Evolutionary conservation across 305 asterid genomes (phyloP).

Genomic region (Fraxinus dipetala): DNA sequence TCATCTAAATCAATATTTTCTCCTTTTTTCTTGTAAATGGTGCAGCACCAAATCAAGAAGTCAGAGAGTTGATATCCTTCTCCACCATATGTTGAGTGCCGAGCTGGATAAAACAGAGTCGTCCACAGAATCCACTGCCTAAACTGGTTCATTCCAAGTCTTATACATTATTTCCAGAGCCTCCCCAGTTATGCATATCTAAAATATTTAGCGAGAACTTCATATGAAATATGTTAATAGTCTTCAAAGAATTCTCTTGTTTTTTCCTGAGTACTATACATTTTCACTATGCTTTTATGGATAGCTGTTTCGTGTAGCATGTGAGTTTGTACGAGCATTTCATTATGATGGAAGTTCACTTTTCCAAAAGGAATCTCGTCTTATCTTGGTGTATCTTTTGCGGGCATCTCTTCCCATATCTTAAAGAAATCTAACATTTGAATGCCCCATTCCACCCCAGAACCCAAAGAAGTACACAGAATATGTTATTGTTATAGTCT

Average conservation of each 20-base stretch:
- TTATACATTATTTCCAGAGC: slow-evolving; percentile 22
- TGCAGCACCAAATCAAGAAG: slow-evolving; percentile 72
- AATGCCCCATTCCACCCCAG: neutral
- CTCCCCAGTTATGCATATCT: neutral
- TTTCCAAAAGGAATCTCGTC: neutral
- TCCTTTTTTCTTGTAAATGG: neutral
- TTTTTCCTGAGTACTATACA: neutral
- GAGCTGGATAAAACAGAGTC: slow-evolving; percentile 51
- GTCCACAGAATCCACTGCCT: slow-evolving; percentile 34
- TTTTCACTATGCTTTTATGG: neutral
- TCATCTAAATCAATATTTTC: slow-evolving; percentile 16
- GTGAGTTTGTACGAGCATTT: neutral
- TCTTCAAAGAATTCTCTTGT: neutral
- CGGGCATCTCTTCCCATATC: neutral
- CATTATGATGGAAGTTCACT: neutral
- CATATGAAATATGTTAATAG: neutral
- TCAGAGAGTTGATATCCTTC: slow-evolving; percentile 82
- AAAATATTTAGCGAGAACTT: neutral
- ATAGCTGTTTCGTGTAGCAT: neutral
- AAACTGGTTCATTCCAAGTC: slow-evolving; percentile 21
- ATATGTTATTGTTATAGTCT: neutral
- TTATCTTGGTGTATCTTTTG: neutral
- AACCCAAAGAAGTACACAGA: neutral
- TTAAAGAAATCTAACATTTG: neutral
- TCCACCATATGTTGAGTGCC: slow-evolving; percentile 90